Evolutionary conservation across 2,329 filamentous ascomycete species (phyloP), one percentile per base, ranked within the genome.

Genomic region (Fusarium concolor): DNA sequence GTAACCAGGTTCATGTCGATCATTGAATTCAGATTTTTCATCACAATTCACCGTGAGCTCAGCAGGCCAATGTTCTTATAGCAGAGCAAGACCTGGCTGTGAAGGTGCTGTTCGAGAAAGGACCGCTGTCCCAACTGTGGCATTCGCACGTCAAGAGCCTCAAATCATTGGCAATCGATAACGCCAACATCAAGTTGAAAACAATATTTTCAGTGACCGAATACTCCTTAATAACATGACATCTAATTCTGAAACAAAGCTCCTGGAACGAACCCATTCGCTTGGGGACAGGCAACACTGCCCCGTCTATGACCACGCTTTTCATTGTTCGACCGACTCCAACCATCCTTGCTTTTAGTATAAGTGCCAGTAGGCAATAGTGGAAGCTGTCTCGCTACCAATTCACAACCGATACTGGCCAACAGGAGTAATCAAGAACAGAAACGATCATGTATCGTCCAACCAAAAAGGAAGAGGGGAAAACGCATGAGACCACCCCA

Each of bases 241-340:
- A 56, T 72, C 61, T 74, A 63, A 62, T 62, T 37, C 44, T 46
- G 47, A 64, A 50, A 54, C 51, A 56, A 41, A 50, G 56, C 47
- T 41, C 59, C 12, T 14, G 56, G 20, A 45, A 29, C 31, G 14
- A 39, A 18, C 31, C 42, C 15, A 35, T 43, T 59, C 53, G 39
- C 33, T 55, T 45, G 26, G 42, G 41, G 49, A 50, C 56, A 71
- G 28, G 43, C 55, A 24, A 61, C 26, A 45, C 63, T 61, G 46
- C 66, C 60, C 52, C 63, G 56, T 73, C 71, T 71, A 71, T 65
- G 52, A 64, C 60, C 60, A 70, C 44, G 38, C 56, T 68, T 71
- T 70, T 68, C 54, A 53, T 55, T 60, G n/a, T 62, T 68, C 47
- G 37, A 56, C 46, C 60, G 58, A 73, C 61, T 54, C 68, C 59